Conservation (phyloP, 1,284 basidiomycete genomes). For the Tilletia indica region DNA sequence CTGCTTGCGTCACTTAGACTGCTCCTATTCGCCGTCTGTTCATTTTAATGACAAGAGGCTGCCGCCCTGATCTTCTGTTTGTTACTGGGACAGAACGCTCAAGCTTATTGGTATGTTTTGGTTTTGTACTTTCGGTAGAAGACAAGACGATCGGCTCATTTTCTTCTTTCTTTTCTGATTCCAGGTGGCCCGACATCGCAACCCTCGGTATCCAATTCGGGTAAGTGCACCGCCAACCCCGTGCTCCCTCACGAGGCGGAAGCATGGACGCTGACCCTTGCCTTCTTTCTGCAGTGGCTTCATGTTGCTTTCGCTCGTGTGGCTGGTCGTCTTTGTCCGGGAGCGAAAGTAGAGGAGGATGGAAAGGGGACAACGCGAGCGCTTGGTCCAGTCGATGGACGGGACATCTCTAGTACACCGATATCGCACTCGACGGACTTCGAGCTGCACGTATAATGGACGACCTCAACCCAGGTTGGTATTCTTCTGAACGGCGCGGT, state of each 20-base stretch:
- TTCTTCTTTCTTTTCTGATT: neutral
- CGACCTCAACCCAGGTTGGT: no score
- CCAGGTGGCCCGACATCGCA: slow-evolving; percentile 32
- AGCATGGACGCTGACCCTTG: neutral
- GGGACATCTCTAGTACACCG: no score
- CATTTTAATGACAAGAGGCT: neutral
- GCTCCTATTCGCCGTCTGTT: no score
- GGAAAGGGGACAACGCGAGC: neutral
- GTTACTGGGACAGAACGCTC: slow-evolving; percentile 21
- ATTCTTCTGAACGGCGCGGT: no score
- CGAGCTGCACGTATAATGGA: no score
- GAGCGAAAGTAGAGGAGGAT: slow-evolving; percentile 33
- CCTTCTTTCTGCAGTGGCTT: slow-evolving; percentile 21
- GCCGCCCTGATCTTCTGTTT: neutral
- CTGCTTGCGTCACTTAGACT: no score
- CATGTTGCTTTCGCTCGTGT: slow-evolving; percentile 23
- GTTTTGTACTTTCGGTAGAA: no score
- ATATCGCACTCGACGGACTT: no score
- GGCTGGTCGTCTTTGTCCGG: slow-evolving; percentile 36
- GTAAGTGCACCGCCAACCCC: neutral
- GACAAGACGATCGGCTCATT: neutral
- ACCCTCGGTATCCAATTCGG: slow-evolving; percentile 30
- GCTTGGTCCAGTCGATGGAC: no score
- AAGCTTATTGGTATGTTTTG: slow-evolving; percentile 33
- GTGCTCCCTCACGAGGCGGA: neutral